Evolutionary conservation across 2,329 filamentous ascomycete species (phyloP).

Genomic region (Sclerotinia trifoliorum): DNA sequence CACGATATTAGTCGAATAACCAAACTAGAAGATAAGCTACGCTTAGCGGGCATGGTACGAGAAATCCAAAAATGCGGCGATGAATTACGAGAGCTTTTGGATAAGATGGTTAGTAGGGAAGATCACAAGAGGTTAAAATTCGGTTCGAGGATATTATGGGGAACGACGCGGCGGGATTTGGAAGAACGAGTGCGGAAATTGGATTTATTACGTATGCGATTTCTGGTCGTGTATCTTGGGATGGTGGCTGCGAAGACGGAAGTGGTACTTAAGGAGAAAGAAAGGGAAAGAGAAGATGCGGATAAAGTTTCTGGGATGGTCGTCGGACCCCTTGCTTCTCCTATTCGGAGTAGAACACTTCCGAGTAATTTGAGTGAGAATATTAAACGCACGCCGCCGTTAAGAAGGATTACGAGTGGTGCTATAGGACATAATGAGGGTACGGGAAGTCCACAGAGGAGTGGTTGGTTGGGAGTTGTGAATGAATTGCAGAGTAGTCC

Average conservation of each 20-base stretch:
- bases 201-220: slow-evolving; percentile 63
- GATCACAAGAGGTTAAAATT: slow-evolving; percentile 51
- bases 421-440: slow-evolving; percentile 54
- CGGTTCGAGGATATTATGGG: slow-evolving; percentile 48
- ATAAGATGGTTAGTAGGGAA: slow-evolving; percentile 46
- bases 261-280: slow-evolving; percentile 22
- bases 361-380: slow-evolving; percentile 28
- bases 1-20: slow-evolving; percentile 56
- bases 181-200: slow-evolving; percentile 58
- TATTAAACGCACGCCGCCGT: slow-evolving; percentile 41
- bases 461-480: slow-evolving; percentile 63
- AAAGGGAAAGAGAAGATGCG: slow-evolving; percentile 14
- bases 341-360: not conserved
- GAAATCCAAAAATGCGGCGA: slow-evolving; percentile 62
- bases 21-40: slow-evolving; percentile 61
- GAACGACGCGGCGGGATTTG: slow-evolving; percentile 51
- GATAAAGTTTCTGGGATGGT: not conserved
- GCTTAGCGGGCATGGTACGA: slow-evolving; percentile 55
- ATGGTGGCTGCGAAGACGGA: slow-evolving; percentile 48
- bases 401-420: slow-evolving; percentile 54
- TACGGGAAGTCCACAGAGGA: slow-evolving; percentile 48
- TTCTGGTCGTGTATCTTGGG: slow-evolving; percentile 63
- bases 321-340: not conserved
- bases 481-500: slow-evolving; percentile 61
- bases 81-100: slow-evolving; percentile 60